phyloP scores from a whole-genome alignment of 1,284 basidiomycete species.

The Cryptococcus amylolentus region DNA sequence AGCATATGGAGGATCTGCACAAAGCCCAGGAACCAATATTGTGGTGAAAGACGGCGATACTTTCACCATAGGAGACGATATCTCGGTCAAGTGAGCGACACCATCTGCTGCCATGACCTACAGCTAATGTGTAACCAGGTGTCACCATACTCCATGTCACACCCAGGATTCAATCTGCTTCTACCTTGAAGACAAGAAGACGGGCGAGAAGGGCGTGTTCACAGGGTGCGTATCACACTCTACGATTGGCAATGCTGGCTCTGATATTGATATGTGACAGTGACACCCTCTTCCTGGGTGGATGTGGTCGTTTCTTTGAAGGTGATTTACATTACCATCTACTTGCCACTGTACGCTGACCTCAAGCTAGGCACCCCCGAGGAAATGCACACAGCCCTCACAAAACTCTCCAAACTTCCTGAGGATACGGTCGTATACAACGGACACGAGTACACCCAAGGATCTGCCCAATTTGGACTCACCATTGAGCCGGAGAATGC shows the following conservation, averaged over 20 bases:
- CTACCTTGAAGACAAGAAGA: constrained; percentile 64
- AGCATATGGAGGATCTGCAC: constrained; percentile 79
- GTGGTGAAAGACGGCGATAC: constrained; percentile 73
- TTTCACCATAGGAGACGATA: constrained; percentile 67
- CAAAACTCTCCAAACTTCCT: constrained; percentile 72
- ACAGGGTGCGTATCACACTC: constrained; percentile 60
- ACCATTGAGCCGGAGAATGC: constrained; percentile 44
- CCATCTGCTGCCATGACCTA: not conserved
- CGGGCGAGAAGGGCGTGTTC: constrained; percentile 70
- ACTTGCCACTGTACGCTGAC: not conserved
- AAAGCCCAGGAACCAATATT: constrained; percentile 65
- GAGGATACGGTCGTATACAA: constrained; percentile 78
- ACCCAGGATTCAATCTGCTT: constrained; percentile 96
- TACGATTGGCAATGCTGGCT: not conserved
- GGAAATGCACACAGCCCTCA: constrained; percentile 80
- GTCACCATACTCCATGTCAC: constrained; percentile 89
- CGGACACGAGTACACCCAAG: constrained; percentile 87
- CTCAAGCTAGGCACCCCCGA: constrained; percentile 60
- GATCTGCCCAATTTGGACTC: constrained; percentile 53
- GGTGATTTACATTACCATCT: constrained; percentile 15
- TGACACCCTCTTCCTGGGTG: constrained; percentile 90
- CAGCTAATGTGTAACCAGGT: constrained; percentile 52
- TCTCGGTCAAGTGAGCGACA: constrained; percentile 62
- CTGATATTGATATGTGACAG: constrained; percentile 29
- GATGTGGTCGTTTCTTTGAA: constrained; percentile 97